Evolutionary conservation across 306 rosid species (phyloP).

Genomic region (Dalbergia cultrata): DNA sequence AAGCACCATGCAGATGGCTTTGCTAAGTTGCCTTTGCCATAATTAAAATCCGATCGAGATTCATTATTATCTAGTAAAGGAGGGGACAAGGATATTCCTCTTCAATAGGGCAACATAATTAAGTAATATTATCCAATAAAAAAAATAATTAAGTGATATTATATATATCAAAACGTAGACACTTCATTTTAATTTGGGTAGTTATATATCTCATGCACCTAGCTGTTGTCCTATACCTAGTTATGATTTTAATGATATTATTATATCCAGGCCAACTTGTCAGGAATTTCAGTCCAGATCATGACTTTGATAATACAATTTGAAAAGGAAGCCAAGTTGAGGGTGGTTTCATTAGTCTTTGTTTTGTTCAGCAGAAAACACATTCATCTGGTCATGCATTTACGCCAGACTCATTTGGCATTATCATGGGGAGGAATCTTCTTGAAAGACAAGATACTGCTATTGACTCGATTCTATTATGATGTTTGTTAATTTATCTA

Average conservation of each 20-base stretch:
- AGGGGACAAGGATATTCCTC: slow-evolving; percentile 43
- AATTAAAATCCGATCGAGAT: slow-evolving; percentile 29
- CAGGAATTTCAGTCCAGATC: slow-evolving; percentile 26
- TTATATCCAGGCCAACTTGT: slow-evolving; percentile 46
- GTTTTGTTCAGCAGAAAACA: slow-evolving; percentile 39
- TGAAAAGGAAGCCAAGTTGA: slow-evolving; percentile 53
- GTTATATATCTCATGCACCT: slow-evolving; percentile 43
- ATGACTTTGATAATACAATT: slow-evolving; percentile 40
- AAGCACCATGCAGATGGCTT: slow-evolving; percentile 27
- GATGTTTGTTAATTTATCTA: background rate
- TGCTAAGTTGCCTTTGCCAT: slow-evolving; percentile 28
- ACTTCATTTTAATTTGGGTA: background rate
- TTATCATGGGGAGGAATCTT: slow-evolving; percentile 61
- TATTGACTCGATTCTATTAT: slow-evolving; percentile 3
- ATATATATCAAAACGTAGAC: background rate
- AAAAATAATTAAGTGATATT: background rate
- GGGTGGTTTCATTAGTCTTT: slow-evolving; percentile 30
- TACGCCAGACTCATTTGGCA: slow-evolving; percentile 57
- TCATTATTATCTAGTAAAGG: slow-evolving; percentile 5
- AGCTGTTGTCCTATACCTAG: slow-evolving; percentile 39
- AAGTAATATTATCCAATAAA: no score
- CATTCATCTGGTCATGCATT: slow-evolving; percentile 21
- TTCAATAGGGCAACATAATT: slow-evolving; percentile 35
- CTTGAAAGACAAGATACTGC: slow-evolving; percentile 44
- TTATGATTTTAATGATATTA: slow-evolving; percentile 8